A percentile compares a stretch with the other conserved stretches of the same genome.
phyloP scores from a whole-genome alignment of 306 rosid genomes.

The Mucuna pruriens region DNA sequence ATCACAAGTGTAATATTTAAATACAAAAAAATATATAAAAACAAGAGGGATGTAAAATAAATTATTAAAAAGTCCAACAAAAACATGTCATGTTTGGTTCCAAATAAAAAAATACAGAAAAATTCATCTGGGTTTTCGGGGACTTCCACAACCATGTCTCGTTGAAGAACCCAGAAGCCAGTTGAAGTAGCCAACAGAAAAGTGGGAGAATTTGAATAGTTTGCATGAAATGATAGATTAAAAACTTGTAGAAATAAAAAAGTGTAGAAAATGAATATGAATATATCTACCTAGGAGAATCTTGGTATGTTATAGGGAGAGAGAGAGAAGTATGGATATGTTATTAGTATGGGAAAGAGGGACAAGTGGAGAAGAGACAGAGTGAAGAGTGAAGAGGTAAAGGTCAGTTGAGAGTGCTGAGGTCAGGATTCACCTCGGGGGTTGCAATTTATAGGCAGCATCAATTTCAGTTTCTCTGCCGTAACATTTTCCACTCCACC shows the following conservation, averaged over 20 bases:
- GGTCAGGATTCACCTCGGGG: constrained; percentile 29
- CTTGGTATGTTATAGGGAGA: neutral
- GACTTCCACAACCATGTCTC: neutral
- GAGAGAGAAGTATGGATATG: neutral
- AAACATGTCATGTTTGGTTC: constrained; percentile 28
- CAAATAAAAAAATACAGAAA: neutral
- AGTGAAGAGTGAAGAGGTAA: constrained; percentile 1
- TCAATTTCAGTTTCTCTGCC: neutral
- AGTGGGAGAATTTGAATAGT: neutral
- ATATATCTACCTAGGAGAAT: neutral
- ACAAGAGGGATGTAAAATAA: neutral
- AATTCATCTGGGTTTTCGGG: constrained; percentile 30
- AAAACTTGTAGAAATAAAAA: neutral
- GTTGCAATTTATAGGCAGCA: constrained; percentile 21
- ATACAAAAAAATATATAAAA: neutral
- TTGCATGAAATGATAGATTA: neutral
- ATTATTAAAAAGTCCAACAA: constrained; percentile 33
- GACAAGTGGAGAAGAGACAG: neutral
- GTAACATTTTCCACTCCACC: neutral
- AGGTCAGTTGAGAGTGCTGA: constrained; percentile 7
- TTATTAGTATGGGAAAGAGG: neutral
- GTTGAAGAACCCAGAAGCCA: constrained; percentile 20
- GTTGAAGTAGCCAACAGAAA: neutral
- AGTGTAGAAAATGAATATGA: neutral
- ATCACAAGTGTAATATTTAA: neutral